Evolutionary conservation across 2,329 filamentous ascomycete species (phyloP).

Genomic region (Coniochaeta prunicola): DNA sequence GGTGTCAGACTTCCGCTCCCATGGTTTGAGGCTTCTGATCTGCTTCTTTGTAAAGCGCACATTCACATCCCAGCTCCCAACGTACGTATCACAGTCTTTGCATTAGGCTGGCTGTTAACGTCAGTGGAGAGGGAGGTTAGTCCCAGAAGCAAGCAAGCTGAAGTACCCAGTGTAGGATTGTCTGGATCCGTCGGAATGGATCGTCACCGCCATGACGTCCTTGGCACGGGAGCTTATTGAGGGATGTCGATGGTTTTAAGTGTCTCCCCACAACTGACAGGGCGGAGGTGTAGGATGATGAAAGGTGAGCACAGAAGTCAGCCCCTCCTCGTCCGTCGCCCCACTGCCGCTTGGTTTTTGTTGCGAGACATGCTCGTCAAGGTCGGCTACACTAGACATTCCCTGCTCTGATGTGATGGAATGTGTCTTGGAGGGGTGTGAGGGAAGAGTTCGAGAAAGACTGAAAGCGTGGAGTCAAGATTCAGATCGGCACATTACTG

Average conservation of each 20-base stretch:
- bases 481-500: background rate
- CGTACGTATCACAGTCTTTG: background rate
- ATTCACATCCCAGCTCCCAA: no score
- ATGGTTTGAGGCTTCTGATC: background rate
- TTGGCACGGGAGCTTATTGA: conserved; percentile 1
- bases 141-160: background rate
- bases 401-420: background rate
- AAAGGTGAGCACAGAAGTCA: background rate
- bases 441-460: background rate
- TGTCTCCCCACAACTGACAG: background rate
- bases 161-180: background rate
- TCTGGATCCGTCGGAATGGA: background rate
- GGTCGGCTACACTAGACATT: background rate
- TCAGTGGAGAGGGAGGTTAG: background rate
- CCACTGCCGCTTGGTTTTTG: background rate
- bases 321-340: background rate
- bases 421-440: background rate
- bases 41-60: no score
- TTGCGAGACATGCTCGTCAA: background rate
- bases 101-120: background rate
- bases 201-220: conserved; percentile 1
- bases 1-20: background rate
- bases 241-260: background rate
- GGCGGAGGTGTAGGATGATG: background rate
- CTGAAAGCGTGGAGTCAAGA: background rate